Evolutionary conservation across 2,329 filamentous ascomycete species (phyloP).

Genomic region (Xylariaceae sp.): DNA sequence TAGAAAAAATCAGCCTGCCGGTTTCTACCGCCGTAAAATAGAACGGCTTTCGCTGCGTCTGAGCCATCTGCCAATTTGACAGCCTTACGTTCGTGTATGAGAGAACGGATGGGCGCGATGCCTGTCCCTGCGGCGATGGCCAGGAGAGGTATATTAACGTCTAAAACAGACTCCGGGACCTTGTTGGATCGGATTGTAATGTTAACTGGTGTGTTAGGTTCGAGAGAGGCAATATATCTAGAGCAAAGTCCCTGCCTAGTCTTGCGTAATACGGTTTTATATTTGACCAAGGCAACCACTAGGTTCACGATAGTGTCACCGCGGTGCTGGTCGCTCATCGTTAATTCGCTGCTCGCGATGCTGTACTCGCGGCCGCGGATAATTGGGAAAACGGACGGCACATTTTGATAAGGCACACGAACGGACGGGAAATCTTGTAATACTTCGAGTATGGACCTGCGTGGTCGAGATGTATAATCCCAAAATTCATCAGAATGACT

Average conservation of each 20-base stretch:
- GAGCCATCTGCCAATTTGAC: conserved; percentile 1
- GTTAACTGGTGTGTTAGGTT: conserved; percentile 52
- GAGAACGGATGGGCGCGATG: conserved; percentile 74
- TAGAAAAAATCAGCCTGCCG: conserved; percentile 76
- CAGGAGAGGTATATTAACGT: conserved; percentile 53
- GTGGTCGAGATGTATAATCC: conserved; percentile 89
- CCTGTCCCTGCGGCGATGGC: conserved; percentile 84
- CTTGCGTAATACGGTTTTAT: conserved; percentile 79
- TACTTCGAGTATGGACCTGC: conserved; percentile 86
- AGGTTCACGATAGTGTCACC: conserved; percentile 59
- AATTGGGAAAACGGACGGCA: conserved; percentile 69
- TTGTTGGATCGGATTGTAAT: conserved; percentile 53
- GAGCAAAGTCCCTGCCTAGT: conserved; percentile 86
- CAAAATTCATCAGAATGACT: conserved; percentile 86
- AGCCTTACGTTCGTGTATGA: conserved; percentile 68
- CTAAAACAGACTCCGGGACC: conserved; percentile 24
- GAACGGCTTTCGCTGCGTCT: conserved; percentile 34
- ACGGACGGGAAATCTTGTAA: conserved; percentile 85
- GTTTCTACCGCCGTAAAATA: conserved; percentile 86
- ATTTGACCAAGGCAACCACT: conserved; percentile 84
- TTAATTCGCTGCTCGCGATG: conserved; percentile 64
- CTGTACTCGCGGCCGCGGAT: conserved; percentile 92
- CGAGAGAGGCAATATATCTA: conserved; percentile 69
- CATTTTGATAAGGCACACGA: conserved; percentile 70
- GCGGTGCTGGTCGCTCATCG: conserved; percentile 24